These are phyloP conservation scores for Karstenula rhodostoma DNA, from an alignment of 2,329 filamentous ascomycete genomes.

Conservation along the genomic window DNA sequence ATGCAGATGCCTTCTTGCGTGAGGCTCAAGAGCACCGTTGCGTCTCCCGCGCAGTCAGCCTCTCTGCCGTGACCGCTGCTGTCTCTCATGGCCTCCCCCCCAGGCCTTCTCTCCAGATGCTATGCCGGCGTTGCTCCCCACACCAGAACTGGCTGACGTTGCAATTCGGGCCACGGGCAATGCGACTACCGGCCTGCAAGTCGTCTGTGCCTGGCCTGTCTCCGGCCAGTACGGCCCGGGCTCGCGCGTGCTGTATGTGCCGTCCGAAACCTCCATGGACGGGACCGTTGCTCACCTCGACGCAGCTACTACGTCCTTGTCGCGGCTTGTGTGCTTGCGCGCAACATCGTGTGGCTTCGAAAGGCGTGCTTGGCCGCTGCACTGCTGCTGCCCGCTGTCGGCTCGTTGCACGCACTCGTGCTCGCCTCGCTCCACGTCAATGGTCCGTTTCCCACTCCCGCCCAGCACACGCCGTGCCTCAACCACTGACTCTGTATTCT, in stretches of 20 bases:
- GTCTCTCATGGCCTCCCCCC: slow-evolving; percentile 18
- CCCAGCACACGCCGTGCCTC: slow-evolving; percentile 8
- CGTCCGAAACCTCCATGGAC: slow-evolving; percentile 1
- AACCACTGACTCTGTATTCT: slow-evolving; percentile 19
- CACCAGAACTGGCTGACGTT: slow-evolving; percentile 34
- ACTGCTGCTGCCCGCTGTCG: slow-evolving; percentile 56
- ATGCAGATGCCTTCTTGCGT: slow-evolving; percentile 1
- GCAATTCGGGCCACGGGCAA: slow-evolving; percentile 28
- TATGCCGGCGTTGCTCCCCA: slow-evolving; percentile 49
- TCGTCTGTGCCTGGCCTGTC: slow-evolving; percentile 66
- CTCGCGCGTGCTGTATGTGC: slow-evolving; percentile 58
- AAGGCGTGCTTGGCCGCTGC: slow-evolving; percentile 68
- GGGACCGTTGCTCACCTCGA: slow-evolving; percentile 14
- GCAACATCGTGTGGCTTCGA: slow-evolving; percentile 68
- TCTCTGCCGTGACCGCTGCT: slow-evolving; percentile 12
- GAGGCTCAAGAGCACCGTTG: slow-evolving; percentile 10
- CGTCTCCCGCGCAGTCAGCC: slow-evolving; percentile 12
- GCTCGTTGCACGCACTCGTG: slow-evolving; percentile 70
- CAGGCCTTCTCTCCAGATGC: slow-evolving; percentile 13
- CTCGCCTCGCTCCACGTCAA: slow-evolving; percentile 67
- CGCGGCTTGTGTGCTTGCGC: slow-evolving; percentile 68
- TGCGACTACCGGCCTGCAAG: slow-evolving; percentile 48
- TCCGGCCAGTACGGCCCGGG: slow-evolving; percentile 66
- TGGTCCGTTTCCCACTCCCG: slow-evolving; percentile 53
- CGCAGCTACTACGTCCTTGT: slow-evolving; percentile 70